These are phyloP conservation scores for Vishniacozyma victoriae DNA, from an alignment of 768 basidiomycete species.

Conservation along the genomic window DNA sequence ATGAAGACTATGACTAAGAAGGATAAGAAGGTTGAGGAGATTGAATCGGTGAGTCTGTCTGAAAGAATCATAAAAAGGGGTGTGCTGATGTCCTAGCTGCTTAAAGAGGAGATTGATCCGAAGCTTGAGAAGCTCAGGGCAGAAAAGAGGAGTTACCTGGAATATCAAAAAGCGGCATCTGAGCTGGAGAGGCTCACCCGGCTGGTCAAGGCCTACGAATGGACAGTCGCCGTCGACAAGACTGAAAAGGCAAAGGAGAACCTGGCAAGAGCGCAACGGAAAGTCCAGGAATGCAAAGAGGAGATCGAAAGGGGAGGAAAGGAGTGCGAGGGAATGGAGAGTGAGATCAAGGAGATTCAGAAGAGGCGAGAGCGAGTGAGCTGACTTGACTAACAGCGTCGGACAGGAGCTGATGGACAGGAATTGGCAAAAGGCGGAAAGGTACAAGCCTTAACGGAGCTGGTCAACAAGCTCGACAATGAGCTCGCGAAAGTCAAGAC, in stretches of 20 bases:
- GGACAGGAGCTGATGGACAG: slow-evolving; percentile 39
- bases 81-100: too few relatives aligned
- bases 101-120: slow-evolving; percentile 85
- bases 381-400: not conserved
- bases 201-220: slow-evolving; percentile 80
- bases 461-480: slow-evolving; percentile 70
- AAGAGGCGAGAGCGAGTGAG: slow-evolving; percentile 60
- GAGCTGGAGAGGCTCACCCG: slow-evolving; percentile 83
- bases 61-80: too few relatives aligned
- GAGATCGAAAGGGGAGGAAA: slow-evolving; percentile 51
- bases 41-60: slow-evolving; percentile 53
- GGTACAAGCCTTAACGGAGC: slow-evolving; percentile 75
- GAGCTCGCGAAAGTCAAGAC: slow-evolving; percentile 73
- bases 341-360: slow-evolving; percentile 60
- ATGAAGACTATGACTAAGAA: slow-evolving; percentile 94
- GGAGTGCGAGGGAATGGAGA: slow-evolving; percentile 56
- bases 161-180: slow-evolving; percentile 78
- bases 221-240: slow-evolving; percentile 53
- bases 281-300: slow-evolving; percentile 34
- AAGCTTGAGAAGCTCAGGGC: slow-evolving; percentile 83
- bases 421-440: slow-evolving; percentile 92
- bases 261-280: slow-evolving; percentile 29
- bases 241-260: slow-evolving; percentile 34
- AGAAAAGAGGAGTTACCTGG: slow-evolving; percentile 82
- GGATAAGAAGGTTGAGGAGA: slow-evolving; percentile 88